phyloP scores from a whole-genome alignment of 345 rosid genomes.

The Pistacia integerrima region DNA sequence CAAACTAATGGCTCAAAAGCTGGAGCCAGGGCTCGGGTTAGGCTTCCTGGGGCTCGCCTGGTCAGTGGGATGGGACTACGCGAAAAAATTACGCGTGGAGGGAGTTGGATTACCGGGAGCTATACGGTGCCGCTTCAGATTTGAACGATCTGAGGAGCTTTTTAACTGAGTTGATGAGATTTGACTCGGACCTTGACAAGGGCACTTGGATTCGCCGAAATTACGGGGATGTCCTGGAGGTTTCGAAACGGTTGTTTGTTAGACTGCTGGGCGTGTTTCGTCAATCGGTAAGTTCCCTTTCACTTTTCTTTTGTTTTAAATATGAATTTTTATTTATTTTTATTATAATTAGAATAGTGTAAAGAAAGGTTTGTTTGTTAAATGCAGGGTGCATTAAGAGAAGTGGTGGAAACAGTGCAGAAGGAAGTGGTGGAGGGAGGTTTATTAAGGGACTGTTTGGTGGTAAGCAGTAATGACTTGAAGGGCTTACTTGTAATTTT shows the following conservation, averaged over 20 bases:
- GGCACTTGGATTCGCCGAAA: slow-evolving; percentile 51
- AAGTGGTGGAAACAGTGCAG: slow-evolving; percentile 54
- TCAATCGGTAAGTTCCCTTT: slow-evolving; percentile 45
- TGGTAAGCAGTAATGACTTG: slow-evolving; percentile 63
- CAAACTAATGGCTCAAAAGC: slow-evolving; percentile 47
- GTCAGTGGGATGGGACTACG: slow-evolving; percentile 81
- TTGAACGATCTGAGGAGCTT: slow-evolving; percentile 54
- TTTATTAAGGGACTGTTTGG: slow-evolving; percentile 71
- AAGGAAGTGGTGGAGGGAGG: slow-evolving; percentile 69
- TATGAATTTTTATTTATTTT: no score
- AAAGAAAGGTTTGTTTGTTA: no score
- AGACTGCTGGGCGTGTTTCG: slow-evolving; percentile 55
- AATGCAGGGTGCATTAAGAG: slow-evolving; percentile 66
- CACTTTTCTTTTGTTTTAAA: no score
- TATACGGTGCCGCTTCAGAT: slow-evolving; percentile 56
- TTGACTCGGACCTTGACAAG: slow-evolving; percentile 49
- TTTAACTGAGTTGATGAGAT: slow-evolving; percentile 49
- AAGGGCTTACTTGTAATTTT: slow-evolving; percentile 63
- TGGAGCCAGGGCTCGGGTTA: slow-evolving; percentile 50
- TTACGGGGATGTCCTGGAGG: slow-evolving; percentile 49
- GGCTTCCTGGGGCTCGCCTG: slow-evolving; percentile 48
- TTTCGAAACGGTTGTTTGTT: slow-evolving; percentile 46
- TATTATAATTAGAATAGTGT: no score
- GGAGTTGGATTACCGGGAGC: slow-evolving; percentile 50
- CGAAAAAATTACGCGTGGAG: slow-evolving; percentile 76